Conservation (phyloP, 2,329 filamentous ascomycete genomes). For the Hymenotorrendiella dingleyae region DNA sequence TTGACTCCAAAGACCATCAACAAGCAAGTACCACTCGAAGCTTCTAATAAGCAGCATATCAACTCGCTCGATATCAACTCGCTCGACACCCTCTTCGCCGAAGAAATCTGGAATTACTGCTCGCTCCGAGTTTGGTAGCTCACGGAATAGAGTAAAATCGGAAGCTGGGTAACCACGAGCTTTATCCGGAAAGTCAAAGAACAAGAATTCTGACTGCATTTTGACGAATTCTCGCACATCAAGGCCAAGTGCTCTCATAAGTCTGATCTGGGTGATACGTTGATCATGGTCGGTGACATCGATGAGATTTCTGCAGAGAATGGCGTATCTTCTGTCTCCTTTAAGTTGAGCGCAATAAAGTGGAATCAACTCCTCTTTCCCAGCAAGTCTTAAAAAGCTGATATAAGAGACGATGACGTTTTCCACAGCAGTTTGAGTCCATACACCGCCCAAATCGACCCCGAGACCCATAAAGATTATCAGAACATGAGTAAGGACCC, state of each 20-base stretch:
- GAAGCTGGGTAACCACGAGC: conserved; percentile 35
- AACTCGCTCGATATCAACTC: conserved; percentile 53
- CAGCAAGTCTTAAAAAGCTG: conserved; percentile 65
- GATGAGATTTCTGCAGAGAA: conserved; percentile 71
- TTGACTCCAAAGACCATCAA: conserved; percentile 65
- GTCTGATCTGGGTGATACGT: conserved; percentile 61
- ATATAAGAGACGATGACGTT: conserved; percentile 79
- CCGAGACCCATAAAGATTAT: conserved; percentile 60
- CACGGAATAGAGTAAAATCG: conserved; percentile 45
- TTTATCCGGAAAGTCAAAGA: conserved; percentile 43
- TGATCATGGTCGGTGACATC: conserved; percentile 61
- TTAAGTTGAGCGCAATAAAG: conserved; percentile 80
- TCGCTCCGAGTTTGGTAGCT: conserved; percentile 35
- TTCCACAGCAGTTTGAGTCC: conserved; percentile 43
- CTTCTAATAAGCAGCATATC: conserved; percentile 70
- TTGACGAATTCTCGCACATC: conserved; percentile 69
- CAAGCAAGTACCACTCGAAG: conserved; percentile 77
- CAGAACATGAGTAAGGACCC: conserved; percentile 64
- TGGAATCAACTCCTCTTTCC: conserved; percentile 73
- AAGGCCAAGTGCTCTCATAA: conserved; percentile 71
- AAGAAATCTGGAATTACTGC: conserved; percentile 65
- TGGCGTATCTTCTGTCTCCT: conserved; percentile 57
- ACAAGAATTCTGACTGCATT: conserved; percentile 53
- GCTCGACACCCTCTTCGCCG: conserved; percentile 57
- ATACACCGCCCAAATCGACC: conserved; percentile 38